Conservation (phyloP, 257 asterid species). For the Jacaranda copaia region DNA sequence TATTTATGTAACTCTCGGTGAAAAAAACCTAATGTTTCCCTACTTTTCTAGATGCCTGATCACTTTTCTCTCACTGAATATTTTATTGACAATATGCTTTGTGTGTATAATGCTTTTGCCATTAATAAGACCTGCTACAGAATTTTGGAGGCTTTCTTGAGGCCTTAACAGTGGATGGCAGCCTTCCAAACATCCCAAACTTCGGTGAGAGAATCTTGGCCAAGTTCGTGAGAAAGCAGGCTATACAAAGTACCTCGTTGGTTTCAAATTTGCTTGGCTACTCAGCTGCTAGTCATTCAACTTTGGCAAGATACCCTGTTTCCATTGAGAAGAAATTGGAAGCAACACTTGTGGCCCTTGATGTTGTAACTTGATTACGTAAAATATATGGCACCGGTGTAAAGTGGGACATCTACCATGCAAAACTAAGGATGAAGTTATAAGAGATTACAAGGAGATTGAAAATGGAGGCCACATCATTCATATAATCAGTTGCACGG, state of each 20-base stretch:
- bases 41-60: too few species aligned
- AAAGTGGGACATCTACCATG: conserved; percentile 66
- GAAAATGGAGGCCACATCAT: conserved; percentile 59
- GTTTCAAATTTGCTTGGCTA: conserved; percentile 80
- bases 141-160: too few species aligned
- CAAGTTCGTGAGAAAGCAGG: too few species aligned
- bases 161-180: too few species aligned
- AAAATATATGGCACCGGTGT: conserved; percentile 72
- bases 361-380: conserved; percentile 75
- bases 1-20: too few species aligned
- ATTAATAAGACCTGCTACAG: too few species aligned
- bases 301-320: conserved; percentile 68
- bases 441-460: conserved; percentile 47
- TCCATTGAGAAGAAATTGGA: conserved; percentile 61
- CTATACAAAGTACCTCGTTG: conserved; percentile 38
- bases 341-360: conserved; percentile 66
- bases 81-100: too few species aligned
- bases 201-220: too few species aligned
- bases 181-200: too few species aligned
- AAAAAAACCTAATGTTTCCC: too few species aligned
- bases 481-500: conserved; percentile 59
- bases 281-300: conserved; percentile 70
- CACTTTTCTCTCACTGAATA: too few species aligned
- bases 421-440: conserved; percentile 43
- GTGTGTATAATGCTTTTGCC: too few species aligned